Conservation (phyloP, 1,284 basidiomycete genomes). For the Rhodotorula sp. region DNA sequence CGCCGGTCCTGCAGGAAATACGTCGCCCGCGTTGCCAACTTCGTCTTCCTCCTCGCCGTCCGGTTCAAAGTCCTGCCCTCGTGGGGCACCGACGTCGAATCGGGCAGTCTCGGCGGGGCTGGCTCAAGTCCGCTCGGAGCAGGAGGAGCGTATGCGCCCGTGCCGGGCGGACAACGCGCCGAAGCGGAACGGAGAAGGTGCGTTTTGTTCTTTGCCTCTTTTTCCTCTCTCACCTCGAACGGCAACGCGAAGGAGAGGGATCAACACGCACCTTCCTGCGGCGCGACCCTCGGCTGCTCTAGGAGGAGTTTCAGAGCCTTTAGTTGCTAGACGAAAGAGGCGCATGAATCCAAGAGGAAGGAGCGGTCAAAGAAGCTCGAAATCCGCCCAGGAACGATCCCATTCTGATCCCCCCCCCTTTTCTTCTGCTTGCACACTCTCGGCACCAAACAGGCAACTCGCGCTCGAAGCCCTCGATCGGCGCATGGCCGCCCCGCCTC, state of each 20-base stretch:
- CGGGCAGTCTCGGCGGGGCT: conserved; percentile 49
- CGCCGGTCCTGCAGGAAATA: no score
- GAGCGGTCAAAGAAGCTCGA: no score
- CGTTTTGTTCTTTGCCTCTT: conserved; percentile 43
- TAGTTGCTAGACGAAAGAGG: conserved; percentile 58
- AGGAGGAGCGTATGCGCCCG: conserved; percentile 58
- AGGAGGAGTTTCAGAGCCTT: background rate
- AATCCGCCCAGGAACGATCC: no score
- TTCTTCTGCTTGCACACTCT: no score
- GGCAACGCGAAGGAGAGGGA: no score
- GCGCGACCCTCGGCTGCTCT: no score
- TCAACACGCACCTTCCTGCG: no score
- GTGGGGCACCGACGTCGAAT: conserved; percentile 67
- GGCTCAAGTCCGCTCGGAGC: conserved; percentile 26
- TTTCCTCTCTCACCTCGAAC: no score
- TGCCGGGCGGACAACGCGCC: conserved; percentile 82
- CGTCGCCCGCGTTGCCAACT: conserved; percentile 66
- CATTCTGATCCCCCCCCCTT: no score
- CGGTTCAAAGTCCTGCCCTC: conserved; percentile 70
- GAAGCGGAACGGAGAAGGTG: conserved; percentile 89
- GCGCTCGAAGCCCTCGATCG: conserved; percentile 95
- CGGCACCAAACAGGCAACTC: conserved; percentile 49
- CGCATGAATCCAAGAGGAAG: no score
- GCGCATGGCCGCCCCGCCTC: conserved; percentile 55
- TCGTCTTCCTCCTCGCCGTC: conserved; percentile 62